Evolutionary conservation across 345 rosid species (phyloP).

Genomic region (Adansonia digitata): DNA sequence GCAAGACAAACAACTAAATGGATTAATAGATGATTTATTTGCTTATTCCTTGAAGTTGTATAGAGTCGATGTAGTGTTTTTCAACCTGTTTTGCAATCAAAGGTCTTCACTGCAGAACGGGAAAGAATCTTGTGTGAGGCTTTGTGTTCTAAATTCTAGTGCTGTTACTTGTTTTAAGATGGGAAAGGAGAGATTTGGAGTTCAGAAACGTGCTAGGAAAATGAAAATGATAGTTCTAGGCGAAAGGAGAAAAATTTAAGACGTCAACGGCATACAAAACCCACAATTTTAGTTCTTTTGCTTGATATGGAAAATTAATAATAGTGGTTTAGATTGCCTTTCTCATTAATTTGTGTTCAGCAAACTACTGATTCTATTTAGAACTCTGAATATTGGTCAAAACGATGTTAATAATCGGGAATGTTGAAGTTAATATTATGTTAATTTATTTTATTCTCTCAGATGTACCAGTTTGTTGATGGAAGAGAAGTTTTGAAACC

Average conservation of each 20-base stretch:
- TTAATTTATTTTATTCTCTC: not conserved
- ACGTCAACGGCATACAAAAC: not conserved
- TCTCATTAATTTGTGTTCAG: not conserved
- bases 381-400: not conserved
- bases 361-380: not conserved
- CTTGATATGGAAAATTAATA: not conserved
- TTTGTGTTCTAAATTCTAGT: not conserved
- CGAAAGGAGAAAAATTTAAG: not conserved
- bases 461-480: conserved; percentile 6
- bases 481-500: not conserved
- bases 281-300: not conserved
- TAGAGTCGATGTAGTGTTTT: not conserved
- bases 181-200: not conserved
- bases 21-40: not conserved
- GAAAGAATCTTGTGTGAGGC: not conserved
- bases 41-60: not conserved
- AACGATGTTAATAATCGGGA: not conserved
- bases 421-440: not conserved
- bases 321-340: not conserved
- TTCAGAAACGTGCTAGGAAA: not conserved
- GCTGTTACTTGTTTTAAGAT: not conserved
- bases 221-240: not conserved
- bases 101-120: not conserved
- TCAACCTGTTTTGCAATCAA: not conserved
- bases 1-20: not conserved